Percentiles rank a stretch among this genome's conserved stretches.
phyloP scores from a whole-genome alignment of 345 rosid species.

The Hibiscus mutabilis region DNA sequence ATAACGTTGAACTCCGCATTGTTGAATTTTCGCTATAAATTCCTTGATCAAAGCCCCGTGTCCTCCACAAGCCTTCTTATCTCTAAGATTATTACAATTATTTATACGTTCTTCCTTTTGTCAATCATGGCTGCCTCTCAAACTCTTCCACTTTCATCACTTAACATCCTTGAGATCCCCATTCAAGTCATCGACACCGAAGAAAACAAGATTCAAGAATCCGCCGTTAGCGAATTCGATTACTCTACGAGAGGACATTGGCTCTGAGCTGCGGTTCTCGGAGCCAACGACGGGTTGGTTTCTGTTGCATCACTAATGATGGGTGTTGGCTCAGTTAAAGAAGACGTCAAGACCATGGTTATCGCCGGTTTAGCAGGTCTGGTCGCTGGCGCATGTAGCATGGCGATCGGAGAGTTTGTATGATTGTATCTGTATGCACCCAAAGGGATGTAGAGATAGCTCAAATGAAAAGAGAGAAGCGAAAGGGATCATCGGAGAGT shows the following conservation, averaged over 20 bases:
- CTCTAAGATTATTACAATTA: too few relatives aligned
- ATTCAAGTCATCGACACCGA: not conserved
- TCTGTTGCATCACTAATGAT: constrained; percentile 72
- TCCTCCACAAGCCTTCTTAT: constrained; percentile 29
- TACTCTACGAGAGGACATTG: constrained; percentile 65
- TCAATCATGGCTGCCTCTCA: constrained; percentile 17
- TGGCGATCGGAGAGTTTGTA: constrained; percentile 84
- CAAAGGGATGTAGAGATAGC: constrained; percentile 59
- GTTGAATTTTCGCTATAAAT: constrained; percentile 13
- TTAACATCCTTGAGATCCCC: constrained; percentile 3
- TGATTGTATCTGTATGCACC: constrained; percentile 68
- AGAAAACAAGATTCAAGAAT: not conserved
- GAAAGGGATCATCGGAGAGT: not conserved
- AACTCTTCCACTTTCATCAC: constrained; percentile 3
- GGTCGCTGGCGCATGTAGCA: constrained; percentile 68
- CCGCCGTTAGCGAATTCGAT: constrained; percentile 20
- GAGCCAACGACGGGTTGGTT: constrained; percentile 74
- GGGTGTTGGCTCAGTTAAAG: constrained; percentile 65
- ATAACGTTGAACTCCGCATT: too few relatives aligned
- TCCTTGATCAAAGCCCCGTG: constrained; percentile 30
- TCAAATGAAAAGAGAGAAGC: constrained; percentile 40
- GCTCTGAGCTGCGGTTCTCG: constrained; percentile 77
- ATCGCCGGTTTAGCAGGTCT: constrained; percentile 70
- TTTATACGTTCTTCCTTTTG: not conserved
- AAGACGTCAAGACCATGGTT: constrained; percentile 57